Conservation (phyloP, 2,329 filamentous ascomycete genomes). For the Thermoascus crustaceus region DNA sequence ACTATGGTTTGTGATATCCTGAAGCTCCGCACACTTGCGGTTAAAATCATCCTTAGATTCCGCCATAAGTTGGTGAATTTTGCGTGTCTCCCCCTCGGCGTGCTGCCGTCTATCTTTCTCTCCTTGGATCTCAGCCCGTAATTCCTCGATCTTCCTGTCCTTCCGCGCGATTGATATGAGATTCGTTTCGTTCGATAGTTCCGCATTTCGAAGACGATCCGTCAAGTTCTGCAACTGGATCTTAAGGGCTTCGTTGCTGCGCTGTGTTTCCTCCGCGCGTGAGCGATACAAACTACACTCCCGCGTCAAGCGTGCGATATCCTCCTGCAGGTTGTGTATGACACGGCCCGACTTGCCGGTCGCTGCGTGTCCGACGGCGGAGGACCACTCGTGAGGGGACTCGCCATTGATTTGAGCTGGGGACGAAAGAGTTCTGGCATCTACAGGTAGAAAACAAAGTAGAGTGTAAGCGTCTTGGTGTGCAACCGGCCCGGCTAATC, state of each 20-base stretch:
- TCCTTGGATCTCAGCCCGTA: slow-evolving; percentile 33
- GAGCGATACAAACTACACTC: slow-evolving; percentile 39
- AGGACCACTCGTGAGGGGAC: slow-evolving; percentile 37
- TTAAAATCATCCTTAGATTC: slow-evolving; percentile 34
- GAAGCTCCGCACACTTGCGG: slow-evolving; percentile 29
- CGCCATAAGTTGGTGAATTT: slow-evolving; percentile 30
- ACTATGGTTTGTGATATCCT: slow-evolving; percentile 32
- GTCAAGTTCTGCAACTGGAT: slow-evolving; percentile 38
- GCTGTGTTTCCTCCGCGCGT: slow-evolving; percentile 40
- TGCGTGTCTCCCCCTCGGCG: slow-evolving; percentile 33
- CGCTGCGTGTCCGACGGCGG: slow-evolving; percentile 42
- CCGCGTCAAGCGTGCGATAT: slow-evolving; percentile 41
- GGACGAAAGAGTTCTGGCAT: slow-evolving; percentile 12
- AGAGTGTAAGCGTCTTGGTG: slow-evolving; percentile 7
- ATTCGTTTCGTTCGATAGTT: slow-evolving; percentile 41
- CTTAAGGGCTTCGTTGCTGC: slow-evolving; percentile 38
- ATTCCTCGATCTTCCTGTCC: slow-evolving; percentile 41
- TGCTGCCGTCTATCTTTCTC: slow-evolving; percentile 34
- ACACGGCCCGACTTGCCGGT: slow-evolving; percentile 44
- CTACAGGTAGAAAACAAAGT: slow-evolving; percentile 5
- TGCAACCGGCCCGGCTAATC: too few relatives aligned
- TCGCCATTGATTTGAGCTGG: slow-evolving; percentile 24
- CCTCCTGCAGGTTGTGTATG: slow-evolving; percentile 43
- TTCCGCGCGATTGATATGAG: slow-evolving; percentile 39
- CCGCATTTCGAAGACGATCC: slow-evolving; percentile 38